Base-by-base conservation (phyloP, 768 basidiomycete species). In the Mrakia hoshinonis region DNA sequence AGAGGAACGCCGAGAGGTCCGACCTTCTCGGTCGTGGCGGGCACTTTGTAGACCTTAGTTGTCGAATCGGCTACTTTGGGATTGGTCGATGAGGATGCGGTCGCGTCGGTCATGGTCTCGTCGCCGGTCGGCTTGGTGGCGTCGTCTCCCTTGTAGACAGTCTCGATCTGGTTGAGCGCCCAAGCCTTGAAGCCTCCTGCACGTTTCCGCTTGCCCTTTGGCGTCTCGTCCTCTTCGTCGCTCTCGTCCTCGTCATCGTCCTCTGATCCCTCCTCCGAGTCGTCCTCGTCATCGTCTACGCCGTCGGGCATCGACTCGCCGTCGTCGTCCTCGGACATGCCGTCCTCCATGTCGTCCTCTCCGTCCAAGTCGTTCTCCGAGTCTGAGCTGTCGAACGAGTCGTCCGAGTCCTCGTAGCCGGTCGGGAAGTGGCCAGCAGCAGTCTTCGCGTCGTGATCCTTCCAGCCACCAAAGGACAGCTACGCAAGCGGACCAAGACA, bases 1-100 rank as follows among this genome's bases (percentile, higher is more conserved):
- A 91, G 76, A 62, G 86, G 84, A 76, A 86, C 86, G 20, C 93
- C 93, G 0, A 94, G 82, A 18, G 93, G 92, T 1, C 93, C 93
- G 46, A 87, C 84, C 72, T 61, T 75, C 67, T 15, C 70, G 54
- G 18, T 69, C 68, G 13, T 73, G 22, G 67, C 31, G 20, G 34
- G 34, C 36, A 81, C 87, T 85, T 62, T 62, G 48, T 46, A 39
- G 5, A 34, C 31, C 18, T 63, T 62, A 10, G 67, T 54, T n/a
- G 52, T 60, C 20, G 52, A 36, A 9, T 60, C 3, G 47, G 47
- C 48, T 2, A n/a, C n/a, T n/a, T n/a, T n/a, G n/a, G n/a, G 34
- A 31, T 22, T 62, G 48, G 24, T 29, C 24, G 64, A 58, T 31
- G 55, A 46, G 34, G 55, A 58, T 12, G 65, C 43, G 12, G 55